These are phyloP conservation scores for Vararia minispora DNA, from an alignment of 768 basidiomycete species.

Conservation along the genomic window DNA sequence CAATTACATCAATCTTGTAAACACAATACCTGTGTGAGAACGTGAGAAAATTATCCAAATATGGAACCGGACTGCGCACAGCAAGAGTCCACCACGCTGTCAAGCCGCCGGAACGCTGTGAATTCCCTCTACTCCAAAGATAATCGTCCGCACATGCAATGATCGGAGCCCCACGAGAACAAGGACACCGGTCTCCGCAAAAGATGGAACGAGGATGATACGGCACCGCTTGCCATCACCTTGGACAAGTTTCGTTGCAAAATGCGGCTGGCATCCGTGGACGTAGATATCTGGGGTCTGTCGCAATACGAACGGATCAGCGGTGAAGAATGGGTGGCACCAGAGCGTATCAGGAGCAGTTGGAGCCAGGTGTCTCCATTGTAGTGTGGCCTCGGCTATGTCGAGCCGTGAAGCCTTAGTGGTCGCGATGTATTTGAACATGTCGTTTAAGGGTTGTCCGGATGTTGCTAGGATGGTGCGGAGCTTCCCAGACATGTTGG, in stretches of 20 bases:
- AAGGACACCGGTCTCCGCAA: slow-evolving; percentile 11
- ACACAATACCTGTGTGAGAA: too few species aligned
- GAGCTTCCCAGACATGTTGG: slow-evolving; percentile 2
- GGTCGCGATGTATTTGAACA: slow-evolving; percentile 82
- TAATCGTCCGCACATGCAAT: slow-evolving; percentile 10
- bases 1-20: too few species aligned
- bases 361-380: slow-evolving; percentile 96
- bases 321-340: slow-evolving; percentile 88
- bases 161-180: slow-evolving; percentile 12
- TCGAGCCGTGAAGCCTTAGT: slow-evolving; percentile 62
- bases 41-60: too few species aligned
- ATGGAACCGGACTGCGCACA: too few species aligned
- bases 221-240: slow-evolving; percentile 21
- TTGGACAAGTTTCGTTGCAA: slow-evolving; percentile 60
- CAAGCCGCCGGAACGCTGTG: too few species aligned
- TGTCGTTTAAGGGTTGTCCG: slow-evolving; percentile 90
- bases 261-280: slow-evolving; percentile 82
- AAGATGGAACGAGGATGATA: slow-evolving; percentile 12
- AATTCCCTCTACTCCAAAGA: too few species aligned
- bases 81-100: too few species aligned
- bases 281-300: slow-evolving; percentile 86
- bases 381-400: slow-evolving; percentile 68
- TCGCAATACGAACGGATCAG: slow-evolving; percentile 84
- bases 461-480: slow-evolving; percentile 73
- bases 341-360: slow-evolving; percentile 98